phyloP scores from a whole-genome alignment of 176 grass and related monocot genomes.

The Tillandsia fasciculata region DNA sequence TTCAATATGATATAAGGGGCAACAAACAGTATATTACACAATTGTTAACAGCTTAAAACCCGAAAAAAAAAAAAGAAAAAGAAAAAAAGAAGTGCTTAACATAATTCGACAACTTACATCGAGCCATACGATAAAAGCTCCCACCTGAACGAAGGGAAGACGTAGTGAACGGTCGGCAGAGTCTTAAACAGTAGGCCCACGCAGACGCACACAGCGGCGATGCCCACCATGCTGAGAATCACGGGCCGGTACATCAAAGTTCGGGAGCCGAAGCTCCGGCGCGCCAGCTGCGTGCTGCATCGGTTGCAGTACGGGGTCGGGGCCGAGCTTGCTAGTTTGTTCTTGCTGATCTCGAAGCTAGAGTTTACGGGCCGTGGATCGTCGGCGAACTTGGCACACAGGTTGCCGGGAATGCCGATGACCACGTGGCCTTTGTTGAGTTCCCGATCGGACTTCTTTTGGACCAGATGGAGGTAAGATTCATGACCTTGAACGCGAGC shows the following conservation, averaged over 20 bases:
- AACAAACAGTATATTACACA: too few species aligned
- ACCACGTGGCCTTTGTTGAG: slow-evolving; percentile 24
- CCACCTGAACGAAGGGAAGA: slow-evolving; percentile 59
- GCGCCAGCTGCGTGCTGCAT: slow-evolving; percentile 29
- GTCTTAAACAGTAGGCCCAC: slow-evolving; percentile 67
- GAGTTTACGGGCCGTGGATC: slow-evolving; percentile 3
- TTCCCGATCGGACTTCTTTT: slow-evolving; percentile 57
- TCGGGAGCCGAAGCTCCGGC: slow-evolving; percentile 14
- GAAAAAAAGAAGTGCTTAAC: too few species aligned
- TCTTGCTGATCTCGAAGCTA: slow-evolving; percentile 25
- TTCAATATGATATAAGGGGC: too few species aligned
- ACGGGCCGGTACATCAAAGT: slow-evolving; percentile 48
- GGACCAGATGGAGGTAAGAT: slow-evolving; percentile 61
- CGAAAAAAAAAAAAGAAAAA: too few species aligned
- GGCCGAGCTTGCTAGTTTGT: neutral
- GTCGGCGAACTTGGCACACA: slow-evolving; percentile 16
- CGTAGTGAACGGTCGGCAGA: slow-evolving; percentile 29
- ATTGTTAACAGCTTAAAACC: too few species aligned
- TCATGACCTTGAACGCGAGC: slow-evolving; percentile 38
- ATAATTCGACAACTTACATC: slow-evolving; percentile 20
- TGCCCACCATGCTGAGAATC: slow-evolving; percentile 52
- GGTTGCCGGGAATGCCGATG: slow-evolving; percentile 19
- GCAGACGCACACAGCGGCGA: slow-evolving; percentile 82
- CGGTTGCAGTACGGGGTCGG: slow-evolving; percentile 30
- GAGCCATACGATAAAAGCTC: slow-evolving; percentile 37